Evolutionary conservation across 108 stramenopile species (phyloP).

Genomic region (Cylindrotheca closterium): DNA sequence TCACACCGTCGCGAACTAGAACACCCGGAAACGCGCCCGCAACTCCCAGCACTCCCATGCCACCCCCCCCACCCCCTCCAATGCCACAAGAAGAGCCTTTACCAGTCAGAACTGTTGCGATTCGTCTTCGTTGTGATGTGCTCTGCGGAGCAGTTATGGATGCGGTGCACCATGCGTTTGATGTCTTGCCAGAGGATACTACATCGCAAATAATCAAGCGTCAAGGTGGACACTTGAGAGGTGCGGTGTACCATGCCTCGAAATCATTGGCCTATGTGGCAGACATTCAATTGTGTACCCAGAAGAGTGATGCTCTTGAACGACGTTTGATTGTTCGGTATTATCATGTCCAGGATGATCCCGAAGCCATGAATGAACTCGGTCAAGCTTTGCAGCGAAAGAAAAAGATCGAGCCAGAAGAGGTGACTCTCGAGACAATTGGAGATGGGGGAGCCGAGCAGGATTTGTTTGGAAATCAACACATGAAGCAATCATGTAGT

Average conservation of each 20-base stretch:
- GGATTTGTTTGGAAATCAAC: constrained; percentile 12
- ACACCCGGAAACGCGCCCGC: not conserved
- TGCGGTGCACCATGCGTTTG: constrained; percentile 40
- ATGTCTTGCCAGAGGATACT: constrained; percentile 17
- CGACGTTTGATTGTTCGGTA: constrained; percentile 61
- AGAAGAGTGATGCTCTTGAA: constrained; percentile 54
- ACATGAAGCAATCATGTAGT: constrained; percentile 39
- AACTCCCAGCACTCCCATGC: constrained; percentile 5
- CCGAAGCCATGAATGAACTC: constrained; percentile 42
- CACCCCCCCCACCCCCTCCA: not conserved
- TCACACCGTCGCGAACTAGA: not conserved
- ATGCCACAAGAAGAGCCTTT: constrained; percentile 33
- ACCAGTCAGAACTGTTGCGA: constrained; percentile 71
- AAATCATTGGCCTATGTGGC: constrained; percentile 55
- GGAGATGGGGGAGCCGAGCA: not conserved
- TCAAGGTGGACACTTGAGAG: constrained; percentile 64
- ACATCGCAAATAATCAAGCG: constrained; percentile 42
- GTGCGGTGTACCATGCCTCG: constrained; percentile 17
- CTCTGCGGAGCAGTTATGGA: constrained; percentile 73
- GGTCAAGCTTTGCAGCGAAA: constrained; percentile 29
- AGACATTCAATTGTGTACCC: constrained; percentile 79
- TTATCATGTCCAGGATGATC: constrained; percentile 62
- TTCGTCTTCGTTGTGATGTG: constrained; percentile 87
- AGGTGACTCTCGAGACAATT: not conserved
- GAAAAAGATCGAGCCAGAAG: not conserved